Evolutionary conservation across 768 basidiomycete species (phyloP), one percentile per base, ranked within the genome.

Genomic region (Gymnopilus dilepis): DNA sequence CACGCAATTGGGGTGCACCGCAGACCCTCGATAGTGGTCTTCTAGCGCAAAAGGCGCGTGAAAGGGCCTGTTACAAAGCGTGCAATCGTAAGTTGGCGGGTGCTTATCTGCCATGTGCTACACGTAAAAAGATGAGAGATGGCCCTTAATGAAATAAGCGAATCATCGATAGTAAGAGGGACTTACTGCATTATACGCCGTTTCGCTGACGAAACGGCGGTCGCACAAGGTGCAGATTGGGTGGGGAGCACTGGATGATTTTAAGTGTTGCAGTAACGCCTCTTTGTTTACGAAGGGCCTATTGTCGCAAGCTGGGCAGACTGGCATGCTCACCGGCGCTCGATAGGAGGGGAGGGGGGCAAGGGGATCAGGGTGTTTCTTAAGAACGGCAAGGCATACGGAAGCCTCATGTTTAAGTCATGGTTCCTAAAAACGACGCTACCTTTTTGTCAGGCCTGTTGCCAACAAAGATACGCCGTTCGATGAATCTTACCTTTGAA

Each of bases 1-100:
- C 11, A 66, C 53, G 63, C 82, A 84, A 42, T 81, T 84, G 1
- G 82, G 81, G 66, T 84, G 82, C 4, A 71, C 68, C 28, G 73
- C 61, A 9, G 79, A 78, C 6, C 81, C 82, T 28, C 80, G 72
- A 63, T 80, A 84, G 59, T 84, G 82, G 59, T 81, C 80, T 13
- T 80, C 76, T 21, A 82, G 66, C 2, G 78, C 76, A 51, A 75
- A 73, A 15, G 71, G 73, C 17, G 73, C 75, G 34, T 70, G 66
- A 58, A 73, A 82, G 5, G 63, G 69, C 42, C 75, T 61, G 34
- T 70, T 70, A 65, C 79, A 80, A 15, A 62, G 58, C 6, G 63
- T 57, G 60, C 79, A 81, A 64, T 78, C 77, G 62, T 73, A 80
- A 8, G 79, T 79, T n/a, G 77, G 77, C 30, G 79, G 79, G 47